Percentiles rank a stretch among this genome's conserved stretches.
Evolutionary conservation across 768 basidiomycete genomes (phyloP).

Genomic region (Lyophyllum semitale): DNA sequence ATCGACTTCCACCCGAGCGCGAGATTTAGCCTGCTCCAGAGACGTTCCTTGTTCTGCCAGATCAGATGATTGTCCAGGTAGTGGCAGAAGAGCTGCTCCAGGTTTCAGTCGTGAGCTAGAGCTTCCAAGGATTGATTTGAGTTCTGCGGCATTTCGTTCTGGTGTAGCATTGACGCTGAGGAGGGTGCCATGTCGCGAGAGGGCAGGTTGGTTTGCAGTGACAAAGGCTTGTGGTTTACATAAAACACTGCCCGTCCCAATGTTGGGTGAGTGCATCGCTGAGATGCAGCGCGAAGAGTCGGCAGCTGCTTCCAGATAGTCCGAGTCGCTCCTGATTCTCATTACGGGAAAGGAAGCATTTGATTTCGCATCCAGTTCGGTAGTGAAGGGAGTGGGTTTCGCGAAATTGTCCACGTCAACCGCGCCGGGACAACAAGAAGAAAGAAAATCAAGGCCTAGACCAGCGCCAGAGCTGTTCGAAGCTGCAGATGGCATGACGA

Average conservation of each 20-base stretch:
- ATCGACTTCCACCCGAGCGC: slow-evolving; percentile 80
- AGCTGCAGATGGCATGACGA: too few species aligned
- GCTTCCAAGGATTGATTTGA: slow-evolving; percentile 66
- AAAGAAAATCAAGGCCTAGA: slow-evolving; percentile 1
- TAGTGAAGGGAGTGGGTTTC: not conserved
- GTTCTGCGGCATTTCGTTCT: slow-evolving; percentile 53
- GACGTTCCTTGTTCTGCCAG: slow-evolving; percentile 37
- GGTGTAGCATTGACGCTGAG: slow-evolving; percentile 52
- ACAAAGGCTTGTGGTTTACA: slow-evolving; percentile 30
- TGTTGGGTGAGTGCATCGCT: not conserved
- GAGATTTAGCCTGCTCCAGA: slow-evolving; percentile 73
- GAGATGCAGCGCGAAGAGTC: not conserved
- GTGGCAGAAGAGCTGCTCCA: slow-evolving; percentile 47
- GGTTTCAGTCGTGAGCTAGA: slow-evolving; percentile 55
- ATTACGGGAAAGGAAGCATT: not conserved
- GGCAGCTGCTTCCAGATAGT: too few species aligned
- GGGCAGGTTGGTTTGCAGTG: slow-evolving; percentile 18
- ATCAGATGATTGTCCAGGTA: slow-evolving; percentile 19
- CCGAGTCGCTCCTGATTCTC: too few species aligned
- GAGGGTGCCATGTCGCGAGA: slow-evolving; percentile 52
- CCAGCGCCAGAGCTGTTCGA: not conserved
- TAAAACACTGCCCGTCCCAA: not conserved
- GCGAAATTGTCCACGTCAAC: not conserved
- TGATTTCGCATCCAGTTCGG: not conserved
- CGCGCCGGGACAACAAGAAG: not conserved